A percentile compares a stretch with the other conserved stretches of the same genome.
These are phyloP conservation scores for Citeromyces nyonsensis DNA, from an alignment of 805 yeast species.

Conservation along the genomic window DNA sequence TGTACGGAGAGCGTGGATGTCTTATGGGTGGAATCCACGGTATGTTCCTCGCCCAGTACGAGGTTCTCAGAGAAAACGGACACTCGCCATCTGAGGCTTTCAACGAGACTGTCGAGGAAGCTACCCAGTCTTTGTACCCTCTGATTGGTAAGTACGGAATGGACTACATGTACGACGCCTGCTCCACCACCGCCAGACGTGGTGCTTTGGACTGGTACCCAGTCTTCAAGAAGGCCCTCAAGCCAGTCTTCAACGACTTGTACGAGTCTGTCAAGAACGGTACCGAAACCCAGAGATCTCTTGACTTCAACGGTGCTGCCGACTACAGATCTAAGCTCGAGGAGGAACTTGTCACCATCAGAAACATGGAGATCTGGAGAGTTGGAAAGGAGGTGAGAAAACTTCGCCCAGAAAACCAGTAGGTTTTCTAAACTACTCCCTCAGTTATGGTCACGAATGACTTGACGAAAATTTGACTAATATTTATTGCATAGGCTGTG, in stretches of 20 bases:
- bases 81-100: slow-evolving; percentile 99
- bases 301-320: slow-evolving; percentile 95
- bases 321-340: slow-evolving; percentile 97
- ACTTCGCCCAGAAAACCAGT: slow-evolving; percentile 98
- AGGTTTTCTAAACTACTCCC: slow-evolving; percentile 19
- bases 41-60: slow-evolving; percentile 99
- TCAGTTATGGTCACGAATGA: slow-evolving; percentile 20
- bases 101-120: slow-evolving; percentile 99
- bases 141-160: slow-evolving; percentile 98
- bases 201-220: slow-evolving; percentile 99
- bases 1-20: slow-evolving; percentile 99
- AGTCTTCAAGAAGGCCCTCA: slow-evolving; percentile 94
- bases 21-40: slow-evolving; percentile 99
- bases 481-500: slow-evolving; percentile 17
- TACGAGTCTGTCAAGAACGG: slow-evolving; percentile 94
- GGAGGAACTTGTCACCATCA: slow-evolving; percentile 82
- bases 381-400: slow-evolving; percentile 99
- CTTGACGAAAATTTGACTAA: slow-evolving; percentile 10
- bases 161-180: slow-evolving; percentile 99
- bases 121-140: slow-evolving; percentile 98
- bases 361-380: slow-evolving; percentile 98
- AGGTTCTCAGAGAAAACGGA: slow-evolving; percentile 98
- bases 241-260: slow-evolving; percentile 94
- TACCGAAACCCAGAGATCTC: slow-evolving; percentile 93
- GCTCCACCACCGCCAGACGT: slow-evolving; percentile 99